Evolutionary conservation across 2,329 filamentous ascomycete species (phyloP), one percentile per base, ranked within the genome.

Genomic region (Aureobasidium subglaciale): DNA sequence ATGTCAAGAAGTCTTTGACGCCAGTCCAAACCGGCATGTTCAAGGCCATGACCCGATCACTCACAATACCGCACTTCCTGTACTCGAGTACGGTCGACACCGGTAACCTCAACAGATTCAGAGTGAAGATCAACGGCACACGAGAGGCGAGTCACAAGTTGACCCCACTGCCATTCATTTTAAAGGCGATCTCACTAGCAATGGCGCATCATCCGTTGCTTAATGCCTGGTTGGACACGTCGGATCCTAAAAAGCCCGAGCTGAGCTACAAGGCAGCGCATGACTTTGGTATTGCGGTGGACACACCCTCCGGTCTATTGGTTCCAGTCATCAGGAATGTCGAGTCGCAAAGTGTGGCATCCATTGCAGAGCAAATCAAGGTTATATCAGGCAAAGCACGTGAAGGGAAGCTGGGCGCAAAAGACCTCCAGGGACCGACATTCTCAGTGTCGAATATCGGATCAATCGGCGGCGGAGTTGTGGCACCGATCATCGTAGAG

Each of bases 401-500:
- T 13, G 77, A 80, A n/a, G 89, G 90, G 29, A 89, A 87, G 69
- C 79, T 99, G 4, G 77, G 82, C 1, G 80, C 84, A 2, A 77
- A 80, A 16, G 91, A 99, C 70, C 78, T 99, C 60, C 80, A 78
- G 32, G 90, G 90, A 52, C 90, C 90, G 15, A 97, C 93, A 1
- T 92, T 99, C 65, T 96, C 93, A 0, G 84, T 99, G 48, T 96
- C 90, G 64, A 99, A 99, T 69, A 96, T 99, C 63, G 93, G 93
- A 42, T 95, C 85, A 63, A 90, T 99, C 42, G 93, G 93, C 55
- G 93, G 93, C 25, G 93, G 88, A 1, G 95, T 95, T 64, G 84
- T 97, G 43, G 85, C 87, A 27, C 93, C 93, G 1, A 88, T 99
- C 48, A 89, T 99, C 63, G 89, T 96, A 43, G 86, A 90, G 60